Percentiles rank a stretch among this genome's conserved stretches.
Conservation (phyloP, 331 rosid species). For the Quercus tomentella region DNA sequence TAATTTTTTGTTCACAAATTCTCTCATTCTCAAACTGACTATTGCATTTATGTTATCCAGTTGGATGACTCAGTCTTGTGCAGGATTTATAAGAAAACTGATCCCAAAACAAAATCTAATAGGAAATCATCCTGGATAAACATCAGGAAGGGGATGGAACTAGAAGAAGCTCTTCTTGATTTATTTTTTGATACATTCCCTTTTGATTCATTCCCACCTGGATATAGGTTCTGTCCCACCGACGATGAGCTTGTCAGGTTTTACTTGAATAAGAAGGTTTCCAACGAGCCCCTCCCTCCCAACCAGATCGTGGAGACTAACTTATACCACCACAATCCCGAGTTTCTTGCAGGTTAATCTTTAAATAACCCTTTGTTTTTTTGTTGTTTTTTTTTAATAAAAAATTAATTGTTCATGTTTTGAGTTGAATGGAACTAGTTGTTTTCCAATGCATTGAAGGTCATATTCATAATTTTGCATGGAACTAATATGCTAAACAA, state of each 20-base stretch:
- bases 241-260: constrained; percentile 25
- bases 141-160: too few species aligned
- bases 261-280: constrained; percentile 22
- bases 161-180: too few species aligned
- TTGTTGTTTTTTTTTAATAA: not conserved
- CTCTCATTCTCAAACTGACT: not conserved
- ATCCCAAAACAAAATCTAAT: too few species aligned
- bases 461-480: too few species aligned
- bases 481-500: too few species aligned
- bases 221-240: constrained; percentile 25
- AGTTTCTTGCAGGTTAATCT: not conserved
- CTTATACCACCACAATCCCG: not conserved
- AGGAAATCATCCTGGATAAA: too few species aligned
- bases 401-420: too few species aligned
- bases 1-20: not conserved
- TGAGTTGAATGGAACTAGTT: too few species aligned
- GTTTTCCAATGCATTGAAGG: too few species aligned
- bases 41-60: not conserved
- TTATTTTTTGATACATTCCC: too few species aligned
- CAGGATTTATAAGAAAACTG: not conserved
- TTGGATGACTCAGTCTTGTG: constrained; percentile 10
- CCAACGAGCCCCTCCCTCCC: not conserved
- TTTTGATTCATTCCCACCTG: not conserved
- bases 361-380: not conserved
- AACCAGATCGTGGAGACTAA: not conserved